These are phyloP conservation scores for Pisolithus tinctorius DNA, from an alignment of 768 basidiomycete species.

Conservation along the genomic window DNA sequence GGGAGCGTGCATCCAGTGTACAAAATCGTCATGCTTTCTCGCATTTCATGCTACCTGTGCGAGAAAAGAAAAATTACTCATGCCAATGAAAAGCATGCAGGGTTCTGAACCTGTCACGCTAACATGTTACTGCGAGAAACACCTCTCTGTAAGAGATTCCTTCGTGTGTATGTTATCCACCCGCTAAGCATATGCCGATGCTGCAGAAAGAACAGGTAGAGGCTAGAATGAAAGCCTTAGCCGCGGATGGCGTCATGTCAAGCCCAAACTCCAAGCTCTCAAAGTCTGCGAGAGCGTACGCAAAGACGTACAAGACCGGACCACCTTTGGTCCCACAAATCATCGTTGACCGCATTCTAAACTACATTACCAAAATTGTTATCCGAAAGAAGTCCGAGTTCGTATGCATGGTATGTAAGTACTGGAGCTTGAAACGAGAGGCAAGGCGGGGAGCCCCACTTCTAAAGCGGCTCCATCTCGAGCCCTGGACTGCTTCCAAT, in stretches of 20 bases:
- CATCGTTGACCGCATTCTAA: slow-evolving; percentile 71
- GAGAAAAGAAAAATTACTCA: slow-evolving; percentile 72
- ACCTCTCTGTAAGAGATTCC: slow-evolving; percentile 65
- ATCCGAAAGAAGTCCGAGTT: slow-evolving; percentile 76
- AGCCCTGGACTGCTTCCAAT: slow-evolving; percentile 91
- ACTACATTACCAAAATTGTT: slow-evolving; percentile 64
- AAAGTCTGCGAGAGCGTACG: slow-evolving; percentile 85
- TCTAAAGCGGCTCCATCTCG: slow-evolving; percentile 86
- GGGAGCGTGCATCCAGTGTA: slow-evolving; percentile 96
- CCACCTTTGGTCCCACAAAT: slow-evolving; percentile 87
- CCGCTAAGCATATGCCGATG: background rate
- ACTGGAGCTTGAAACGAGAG: slow-evolving; percentile 97
- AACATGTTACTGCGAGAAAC: slow-evolving; percentile 82
- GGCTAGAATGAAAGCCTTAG: slow-evolving; percentile 50
- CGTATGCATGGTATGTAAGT: slow-evolving; percentile 71
- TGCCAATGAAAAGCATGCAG: slow-evolving; percentile 81
- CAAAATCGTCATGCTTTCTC: slow-evolving; percentile 80
- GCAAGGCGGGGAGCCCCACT: slow-evolving; percentile 89
- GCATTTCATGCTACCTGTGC: slow-evolving; percentile 97
- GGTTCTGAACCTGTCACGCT: slow-evolving; percentile 69
- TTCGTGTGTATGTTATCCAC: background rate
- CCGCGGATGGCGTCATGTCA: slow-evolving; percentile 32
- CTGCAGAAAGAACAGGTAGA: slow-evolving; percentile 65
- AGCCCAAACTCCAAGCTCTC: slow-evolving; percentile 41
- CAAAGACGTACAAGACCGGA: slow-evolving; percentile 86